Percentiles rank a stretch among this genome's conserved stretches.
Conservation (phyloP, 352 stramenopile species). For the Paralagenidium karlingii region DNA sequence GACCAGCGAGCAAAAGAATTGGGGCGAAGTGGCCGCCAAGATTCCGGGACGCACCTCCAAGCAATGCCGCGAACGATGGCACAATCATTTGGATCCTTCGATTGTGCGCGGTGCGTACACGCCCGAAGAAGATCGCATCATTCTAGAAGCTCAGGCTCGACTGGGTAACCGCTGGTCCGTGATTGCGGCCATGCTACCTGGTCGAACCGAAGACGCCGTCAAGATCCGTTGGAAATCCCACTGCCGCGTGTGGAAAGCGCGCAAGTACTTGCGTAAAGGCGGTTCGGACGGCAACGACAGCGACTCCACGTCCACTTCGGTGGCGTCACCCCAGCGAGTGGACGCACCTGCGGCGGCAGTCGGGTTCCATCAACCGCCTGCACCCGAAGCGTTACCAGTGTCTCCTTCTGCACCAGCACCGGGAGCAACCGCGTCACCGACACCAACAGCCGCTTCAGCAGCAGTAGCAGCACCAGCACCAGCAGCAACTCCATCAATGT, state of each 20-base stretch:
- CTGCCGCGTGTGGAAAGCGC: conserved; percentile 48
- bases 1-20: conserved; percentile 81
- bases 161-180: conserved; percentile 86
- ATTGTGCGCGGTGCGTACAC: conserved; percentile 84
- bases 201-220: conserved; percentile 82
- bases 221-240: conserved; percentile 90
- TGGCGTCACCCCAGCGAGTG: too few relatives aligned
- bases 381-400: too few relatives aligned
- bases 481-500: too few relatives aligned
- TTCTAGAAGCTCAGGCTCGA: conserved; percentile 70
- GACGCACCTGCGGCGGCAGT: too few relatives aligned
- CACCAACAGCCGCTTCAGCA: too few relatives aligned
- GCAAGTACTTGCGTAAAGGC: conserved; percentile 2
- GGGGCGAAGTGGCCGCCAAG: conserved; percentile 74
- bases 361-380: too few relatives aligned
- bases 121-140: conserved; percentile 80
- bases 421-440: too few relatives aligned
- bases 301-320: too few relatives aligned
- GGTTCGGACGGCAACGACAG: too few relatives aligned
- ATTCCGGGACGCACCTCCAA: conserved; percentile 82
- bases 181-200: conserved; percentile 79
- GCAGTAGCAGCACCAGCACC: too few relatives aligned
- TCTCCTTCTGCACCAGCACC: too few relatives aligned
- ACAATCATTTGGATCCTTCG: conserved; percentile 82
- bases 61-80: conserved; percentile 84